Conservation (phyloP, 2,329 filamentous ascomycete genomes). For the Alternaria dauci region DNA sequence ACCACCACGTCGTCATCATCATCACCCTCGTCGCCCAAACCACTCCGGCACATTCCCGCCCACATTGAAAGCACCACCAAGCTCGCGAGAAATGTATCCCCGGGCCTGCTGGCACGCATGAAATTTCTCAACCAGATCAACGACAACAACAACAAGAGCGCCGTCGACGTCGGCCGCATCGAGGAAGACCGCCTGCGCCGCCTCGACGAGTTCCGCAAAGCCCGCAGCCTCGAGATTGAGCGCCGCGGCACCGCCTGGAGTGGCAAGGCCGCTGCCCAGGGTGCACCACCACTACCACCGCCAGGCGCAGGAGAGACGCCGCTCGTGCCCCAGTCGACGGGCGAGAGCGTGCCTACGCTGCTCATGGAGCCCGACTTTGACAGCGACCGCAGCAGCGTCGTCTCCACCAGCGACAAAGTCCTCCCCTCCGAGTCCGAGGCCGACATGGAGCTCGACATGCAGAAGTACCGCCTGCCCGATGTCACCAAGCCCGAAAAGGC, state of each 20-base stretch:
- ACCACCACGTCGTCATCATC: slow-evolving; percentile 20
- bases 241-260: slow-evolving; percentile 77
- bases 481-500: slow-evolving; percentile 69
- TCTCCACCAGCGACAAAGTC: slow-evolving; percentile 64
- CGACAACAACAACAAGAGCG: slow-evolving; percentile 40
- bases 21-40: slow-evolving; percentile 22
- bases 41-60: slow-evolving; percentile 23
- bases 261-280: slow-evolving; percentile 50
- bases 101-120: slow-evolving; percentile 56
- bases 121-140: slow-evolving; percentile 53
- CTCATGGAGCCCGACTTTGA: slow-evolving; percentile 53
- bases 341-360: slow-evolving; percentile 48
- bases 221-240: slow-evolving; percentile 64
- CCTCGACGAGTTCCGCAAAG: slow-evolving; percentile 71
- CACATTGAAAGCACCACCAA: slow-evolving; percentile 41
- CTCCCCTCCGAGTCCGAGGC: slow-evolving; percentile 61
- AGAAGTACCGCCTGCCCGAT: slow-evolving; percentile 78
- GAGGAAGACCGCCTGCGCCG: slow-evolving; percentile 74
- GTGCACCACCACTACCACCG: not conserved
- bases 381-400: slow-evolving; percentile 58
- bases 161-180: slow-evolving; percentile 67
- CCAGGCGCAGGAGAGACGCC: slow-evolving; percentile 15
- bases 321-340: slow-evolving; percentile 46
- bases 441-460: slow-evolving; percentile 62
- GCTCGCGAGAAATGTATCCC: slow-evolving; percentile 52